Conservation (phyloP, 257 asterid genomes). For the Knoxia roxburghii region DNA sequence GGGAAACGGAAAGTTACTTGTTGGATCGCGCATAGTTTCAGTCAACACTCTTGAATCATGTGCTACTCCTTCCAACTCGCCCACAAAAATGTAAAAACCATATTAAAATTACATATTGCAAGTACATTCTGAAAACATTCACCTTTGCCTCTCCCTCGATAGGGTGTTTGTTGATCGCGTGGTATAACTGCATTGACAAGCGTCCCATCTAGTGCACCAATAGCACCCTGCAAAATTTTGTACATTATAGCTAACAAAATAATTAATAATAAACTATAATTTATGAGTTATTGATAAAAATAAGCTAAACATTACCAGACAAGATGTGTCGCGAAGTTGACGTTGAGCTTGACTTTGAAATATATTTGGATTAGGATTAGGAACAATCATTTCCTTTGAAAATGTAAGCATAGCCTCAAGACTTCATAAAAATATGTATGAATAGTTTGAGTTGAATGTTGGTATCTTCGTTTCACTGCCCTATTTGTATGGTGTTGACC, state of each 20-base stretch:
- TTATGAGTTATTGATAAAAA: no score
- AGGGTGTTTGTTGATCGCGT: background rate
- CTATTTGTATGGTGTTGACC: background rate
- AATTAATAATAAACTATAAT: no score
- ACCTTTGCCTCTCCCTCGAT: background rate
- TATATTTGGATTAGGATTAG: background rate
- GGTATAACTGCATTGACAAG: background rate
- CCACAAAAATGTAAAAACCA: background rate
- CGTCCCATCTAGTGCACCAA: background rate
- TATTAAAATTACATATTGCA: background rate
- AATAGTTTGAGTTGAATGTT: background rate
- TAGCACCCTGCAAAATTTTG: background rate
- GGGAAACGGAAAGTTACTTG: background rate
- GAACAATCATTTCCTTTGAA: background rate
- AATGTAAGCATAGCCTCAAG: background rate
- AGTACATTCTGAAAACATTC: background rate
- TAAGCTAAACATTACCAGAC: background rate
- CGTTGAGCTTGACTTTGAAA: background rate
- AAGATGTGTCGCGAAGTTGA: background rate
- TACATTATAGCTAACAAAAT: no score
- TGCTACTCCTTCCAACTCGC: background rate
- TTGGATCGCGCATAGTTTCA: background rate
- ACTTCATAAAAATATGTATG: constrained; percentile 1
- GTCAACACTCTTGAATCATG: background rate
- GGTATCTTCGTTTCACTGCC: background rate